phyloP scores from a whole-genome alignment of 257 asterid genomes.

The Solanum dulcamara region DNA sequence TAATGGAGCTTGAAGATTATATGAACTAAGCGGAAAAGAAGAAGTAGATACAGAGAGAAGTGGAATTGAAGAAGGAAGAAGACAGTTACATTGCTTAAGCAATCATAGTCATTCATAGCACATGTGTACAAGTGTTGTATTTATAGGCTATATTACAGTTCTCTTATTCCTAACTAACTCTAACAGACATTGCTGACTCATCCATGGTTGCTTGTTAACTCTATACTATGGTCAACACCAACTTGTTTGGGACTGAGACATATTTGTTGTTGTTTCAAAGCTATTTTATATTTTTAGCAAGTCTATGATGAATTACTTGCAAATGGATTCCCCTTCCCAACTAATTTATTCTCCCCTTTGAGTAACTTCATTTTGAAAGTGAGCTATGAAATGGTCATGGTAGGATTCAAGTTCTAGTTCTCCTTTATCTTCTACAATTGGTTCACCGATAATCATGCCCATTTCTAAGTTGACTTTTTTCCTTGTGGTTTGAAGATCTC shows the following conservation, averaged over 20 bases:
- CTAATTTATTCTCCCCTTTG: not conserved
- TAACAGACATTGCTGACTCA: not conserved
- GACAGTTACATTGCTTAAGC: too few relatives aligned
- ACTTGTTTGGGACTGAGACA: not conserved
- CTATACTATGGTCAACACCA: not conserved
- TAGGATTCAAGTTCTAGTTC: not conserved
- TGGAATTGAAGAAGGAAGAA: too few relatives aligned
- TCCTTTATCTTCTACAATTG: not conserved
- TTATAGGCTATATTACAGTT: not conserved
- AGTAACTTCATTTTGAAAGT: not conserved
- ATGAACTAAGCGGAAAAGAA: not conserved
- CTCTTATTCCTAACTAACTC: not conserved
- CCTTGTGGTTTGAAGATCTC: not conserved
- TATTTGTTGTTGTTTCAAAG: not conserved
- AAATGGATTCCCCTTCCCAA: not conserved
- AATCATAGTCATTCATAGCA: not conserved
- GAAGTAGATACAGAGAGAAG: not conserved
- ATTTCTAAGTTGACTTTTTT: not conserved
- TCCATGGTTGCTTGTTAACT: not conserved
- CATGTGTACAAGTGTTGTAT: not conserved
- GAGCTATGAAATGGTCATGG: not conserved
- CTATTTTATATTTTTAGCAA: not conserved
- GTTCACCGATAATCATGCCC: not conserved
- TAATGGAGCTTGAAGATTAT: too few relatives aligned
- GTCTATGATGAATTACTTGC: not conserved